Evolutionary conservation across 2,329 filamentous ascomycete species (phyloP).

Genomic region (Acrocalymma vagum): DNA sequence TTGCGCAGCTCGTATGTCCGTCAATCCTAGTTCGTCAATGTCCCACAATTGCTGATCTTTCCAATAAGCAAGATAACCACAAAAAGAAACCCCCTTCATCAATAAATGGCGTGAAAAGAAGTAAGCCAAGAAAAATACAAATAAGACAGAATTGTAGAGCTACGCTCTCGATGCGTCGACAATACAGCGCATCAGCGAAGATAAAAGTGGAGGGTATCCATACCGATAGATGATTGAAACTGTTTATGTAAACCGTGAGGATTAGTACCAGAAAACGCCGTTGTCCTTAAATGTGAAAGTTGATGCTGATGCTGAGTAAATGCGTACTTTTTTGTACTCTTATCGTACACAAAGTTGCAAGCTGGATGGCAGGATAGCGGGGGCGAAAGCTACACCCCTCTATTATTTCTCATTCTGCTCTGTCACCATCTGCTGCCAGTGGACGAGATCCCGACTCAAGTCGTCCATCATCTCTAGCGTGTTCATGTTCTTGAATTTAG

Average conservation of each 20-base stretch:
- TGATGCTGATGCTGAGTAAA: constrained; percentile 2
- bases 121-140: not conserved
- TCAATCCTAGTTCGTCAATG: no score
- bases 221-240: constrained; percentile 18
- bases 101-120: no score
- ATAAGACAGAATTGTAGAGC: not conserved
- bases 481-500: constrained; percentile 74
- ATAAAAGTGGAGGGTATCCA: constrained; percentile 44
- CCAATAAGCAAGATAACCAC: no score
- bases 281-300: constrained; percentile 7
- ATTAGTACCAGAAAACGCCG: constrained; percentile 22
- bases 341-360: not conserved
- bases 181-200: constrained; percentile 3
- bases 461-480: constrained; percentile 92
- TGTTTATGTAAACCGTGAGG: constrained; percentile 15
- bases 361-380: not conserved
- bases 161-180: not conserved
- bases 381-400: not conserved
- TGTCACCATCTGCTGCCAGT: constrained; percentile 74
- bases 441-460: constrained; percentile 79
- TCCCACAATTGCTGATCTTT: no score
- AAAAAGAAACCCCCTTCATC: no score
- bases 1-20: no score
- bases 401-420: constrained; percentile 38
- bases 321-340: constrained; percentile 8